Evolutionary conservation across 1,284 basidiomycete genomes (phyloP).

Genomic region (Stereum hirsutum): DNA sequence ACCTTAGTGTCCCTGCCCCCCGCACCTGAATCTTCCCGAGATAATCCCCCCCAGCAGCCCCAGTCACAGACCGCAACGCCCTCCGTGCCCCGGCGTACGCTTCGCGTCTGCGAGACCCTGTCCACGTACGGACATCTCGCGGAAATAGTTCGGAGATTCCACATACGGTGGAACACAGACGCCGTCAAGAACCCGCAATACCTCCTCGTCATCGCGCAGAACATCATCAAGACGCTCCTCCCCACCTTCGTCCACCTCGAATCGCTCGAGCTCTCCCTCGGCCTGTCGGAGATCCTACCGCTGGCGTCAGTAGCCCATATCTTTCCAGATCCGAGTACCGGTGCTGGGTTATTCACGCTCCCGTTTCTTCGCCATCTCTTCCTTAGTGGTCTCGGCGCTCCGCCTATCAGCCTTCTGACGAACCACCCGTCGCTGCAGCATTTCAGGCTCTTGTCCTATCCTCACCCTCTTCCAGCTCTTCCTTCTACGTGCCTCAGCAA

Average conservation of each 20-base stretch:
- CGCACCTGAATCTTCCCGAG: conserved; percentile 15
- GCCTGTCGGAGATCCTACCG: conserved; percentile 19
- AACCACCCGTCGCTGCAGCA: conserved; percentile 22
- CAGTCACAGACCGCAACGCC: neutral
- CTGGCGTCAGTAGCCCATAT: conserved; percentile 17
- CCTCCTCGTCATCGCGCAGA: conserved; percentile 22
- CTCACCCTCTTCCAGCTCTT: conserved; percentile 18
- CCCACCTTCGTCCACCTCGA: conserved; percentile 34
- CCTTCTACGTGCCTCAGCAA: conserved; percentile 31
- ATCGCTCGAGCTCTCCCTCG: conserved; percentile 46
- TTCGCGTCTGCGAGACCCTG: conserved; percentile 45
- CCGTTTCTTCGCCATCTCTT: conserved; percentile 36
- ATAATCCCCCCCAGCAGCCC: conserved; percentile 5
- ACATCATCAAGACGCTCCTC: conserved; percentile 26
- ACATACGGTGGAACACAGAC: conserved; percentile 43
- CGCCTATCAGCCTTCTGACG: conserved; percentile 8
- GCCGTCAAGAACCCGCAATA: conserved; percentile 17
- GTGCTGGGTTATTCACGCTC: conserved; percentile 18
- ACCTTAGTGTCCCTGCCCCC: conserved; percentile 33
- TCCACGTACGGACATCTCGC: conserved; percentile 33
- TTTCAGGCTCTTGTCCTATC: conserved; percentile 43
- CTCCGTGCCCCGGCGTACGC: conserved; percentile 18
- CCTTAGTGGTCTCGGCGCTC: conserved; percentile 36
- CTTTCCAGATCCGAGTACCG: conserved; percentile 16
- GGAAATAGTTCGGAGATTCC: conserved; percentile 33